A percentile compares a stretch with the other conserved stretches of the same genome.
These are phyloP conservation scores for Rhizopus arrhizus DNA, from an alignment of 371 early-diverging fungal genomes.

Conservation along the genomic window DNA sequence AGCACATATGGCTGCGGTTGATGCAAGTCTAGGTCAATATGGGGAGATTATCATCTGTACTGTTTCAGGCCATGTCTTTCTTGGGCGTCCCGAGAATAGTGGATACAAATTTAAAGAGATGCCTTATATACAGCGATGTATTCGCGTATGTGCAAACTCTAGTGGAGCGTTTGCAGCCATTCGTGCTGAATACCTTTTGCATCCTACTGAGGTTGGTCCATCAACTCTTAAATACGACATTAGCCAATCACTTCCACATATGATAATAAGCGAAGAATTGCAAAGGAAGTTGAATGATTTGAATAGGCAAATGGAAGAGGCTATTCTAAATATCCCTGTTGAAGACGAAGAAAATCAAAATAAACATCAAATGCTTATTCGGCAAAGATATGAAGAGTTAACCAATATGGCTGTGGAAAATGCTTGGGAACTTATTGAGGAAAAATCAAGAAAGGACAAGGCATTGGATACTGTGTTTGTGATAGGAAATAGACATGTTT, in stretches of 20 bases:
- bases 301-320: neutral
- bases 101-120: constrained; percentile 42
- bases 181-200: constrained; percentile 46
- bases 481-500: constrained; percentile 35
- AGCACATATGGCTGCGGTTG: constrained; percentile 40
- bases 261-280: neutral
- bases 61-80: constrained; percentile 53
- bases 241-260: constrained; percentile 43
- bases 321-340: neutral
- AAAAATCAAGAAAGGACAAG: constrained; percentile 12
- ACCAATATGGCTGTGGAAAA: constrained; percentile 7
- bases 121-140: constrained; percentile 54
- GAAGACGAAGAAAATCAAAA: neutral
- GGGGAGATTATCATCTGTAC: constrained; percentile 57
- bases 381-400: constrained; percentile 8
- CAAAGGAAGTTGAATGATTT: constrained; percentile 5
- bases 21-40: constrained; percentile 56
- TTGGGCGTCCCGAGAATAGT: constrained; percentile 35
- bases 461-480: constrained; percentile 49
- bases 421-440: constrained; percentile 22
- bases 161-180: constrained; percentile 65
- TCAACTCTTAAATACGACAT: constrained; percentile 42
- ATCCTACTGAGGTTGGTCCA: neutral
- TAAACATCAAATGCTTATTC: neutral
- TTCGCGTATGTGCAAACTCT: constrained; percentile 56